Percentiles rank a stretch among this genome's conserved stretches.
phyloP scores from a whole-genome alignment of 2,329 filamentous ascomycete genomes.

The Diaporthe aspalathi region DNA sequence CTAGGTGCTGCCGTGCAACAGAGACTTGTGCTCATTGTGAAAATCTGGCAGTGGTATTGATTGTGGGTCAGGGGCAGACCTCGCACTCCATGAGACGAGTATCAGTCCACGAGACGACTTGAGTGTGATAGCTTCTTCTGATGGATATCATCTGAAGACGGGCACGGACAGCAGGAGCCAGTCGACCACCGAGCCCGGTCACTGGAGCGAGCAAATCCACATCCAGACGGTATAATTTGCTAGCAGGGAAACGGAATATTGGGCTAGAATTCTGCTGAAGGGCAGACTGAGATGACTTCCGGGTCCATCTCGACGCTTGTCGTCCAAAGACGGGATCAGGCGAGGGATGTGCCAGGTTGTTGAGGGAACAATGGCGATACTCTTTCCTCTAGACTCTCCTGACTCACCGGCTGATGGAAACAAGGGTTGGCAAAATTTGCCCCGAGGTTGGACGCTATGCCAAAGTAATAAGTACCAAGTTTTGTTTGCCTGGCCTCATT shows the following conservation, averaged over 20 bases:
- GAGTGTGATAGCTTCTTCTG: constrained; percentile 17
- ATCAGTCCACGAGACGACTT: constrained; percentile 8
- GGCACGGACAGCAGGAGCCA: neutral
- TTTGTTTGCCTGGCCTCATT: constrained; percentile 9
- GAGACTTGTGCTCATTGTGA: neutral
- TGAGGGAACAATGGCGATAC: neutral
- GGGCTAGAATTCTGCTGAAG: constrained; percentile 23
- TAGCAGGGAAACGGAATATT: neutral
- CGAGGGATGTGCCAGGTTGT: constrained; percentile 6
- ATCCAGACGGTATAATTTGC: neutral
- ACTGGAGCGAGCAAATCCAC: neutral
- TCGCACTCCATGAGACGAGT: constrained; percentile 13
- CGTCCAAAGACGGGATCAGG: constrained; percentile 13
- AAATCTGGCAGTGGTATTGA: neutral
- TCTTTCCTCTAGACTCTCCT: neutral
- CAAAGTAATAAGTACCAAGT: constrained; percentile 2
- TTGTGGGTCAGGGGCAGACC: constrained; percentile 3
- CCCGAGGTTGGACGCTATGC: neutral
- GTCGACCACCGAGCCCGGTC: neutral
- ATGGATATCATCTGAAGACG: constrained; percentile 3
- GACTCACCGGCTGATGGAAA: constrained; percentile 13
- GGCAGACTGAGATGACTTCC: constrained; percentile 8
- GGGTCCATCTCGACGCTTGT: constrained; percentile 5
- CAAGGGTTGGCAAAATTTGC: neutral
- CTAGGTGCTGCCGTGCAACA: neutral